Conservation (phyloP, 768 basidiomycete species). For the Lactarius sanguifluus region DNA sequence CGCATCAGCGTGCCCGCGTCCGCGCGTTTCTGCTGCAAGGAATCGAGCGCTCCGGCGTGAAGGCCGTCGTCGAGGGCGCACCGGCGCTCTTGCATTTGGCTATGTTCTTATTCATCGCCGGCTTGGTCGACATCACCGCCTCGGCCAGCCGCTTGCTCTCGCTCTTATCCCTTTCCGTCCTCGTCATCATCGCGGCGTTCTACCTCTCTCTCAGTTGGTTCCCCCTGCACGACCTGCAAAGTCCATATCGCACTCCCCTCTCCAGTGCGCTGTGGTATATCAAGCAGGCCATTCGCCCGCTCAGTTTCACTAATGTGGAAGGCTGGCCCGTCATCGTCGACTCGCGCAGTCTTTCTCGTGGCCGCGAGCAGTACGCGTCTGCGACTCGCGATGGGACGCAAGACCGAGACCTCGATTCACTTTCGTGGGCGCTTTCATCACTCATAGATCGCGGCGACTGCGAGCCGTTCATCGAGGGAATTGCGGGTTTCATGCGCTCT, state of each 20-base stretch:
- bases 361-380: constrained; percentile 10
- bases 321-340: not conserved
- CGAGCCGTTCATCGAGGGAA: constrained; percentile 17
- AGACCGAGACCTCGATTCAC: constrained; percentile 6
- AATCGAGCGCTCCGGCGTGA: constrained; percentile 19
- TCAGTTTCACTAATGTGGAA: not conserved
- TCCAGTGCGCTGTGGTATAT: constrained; percentile 15
- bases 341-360: not conserved
- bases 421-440: constrained; percentile 11
- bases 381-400: not conserved
- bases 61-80: constrained; percentile 14
- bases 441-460: constrained; percentile 10
- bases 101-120: constrained; percentile 22
- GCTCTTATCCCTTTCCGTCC: constrained; percentile 1
- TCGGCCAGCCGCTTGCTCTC: constrained; percentile 9
- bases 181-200: not conserved
- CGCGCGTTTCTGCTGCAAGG: constrained; percentile 19
- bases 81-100: constrained; percentile 15
- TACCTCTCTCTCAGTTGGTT: constrained; percentile 11
- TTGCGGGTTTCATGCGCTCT: constrained; percentile 12
- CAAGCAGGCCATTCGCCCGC: constrained; percentile 6
- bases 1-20: constrained; percentile 17
- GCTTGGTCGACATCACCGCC: constrained; percentile 13
- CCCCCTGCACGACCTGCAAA: constrained; percentile 4
- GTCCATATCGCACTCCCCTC: constrained; percentile 21